Evolutionary conservation across 2,329 filamentous ascomycete genomes (phyloP).

Genomic region (Mollisiaceae sp.): DNA sequence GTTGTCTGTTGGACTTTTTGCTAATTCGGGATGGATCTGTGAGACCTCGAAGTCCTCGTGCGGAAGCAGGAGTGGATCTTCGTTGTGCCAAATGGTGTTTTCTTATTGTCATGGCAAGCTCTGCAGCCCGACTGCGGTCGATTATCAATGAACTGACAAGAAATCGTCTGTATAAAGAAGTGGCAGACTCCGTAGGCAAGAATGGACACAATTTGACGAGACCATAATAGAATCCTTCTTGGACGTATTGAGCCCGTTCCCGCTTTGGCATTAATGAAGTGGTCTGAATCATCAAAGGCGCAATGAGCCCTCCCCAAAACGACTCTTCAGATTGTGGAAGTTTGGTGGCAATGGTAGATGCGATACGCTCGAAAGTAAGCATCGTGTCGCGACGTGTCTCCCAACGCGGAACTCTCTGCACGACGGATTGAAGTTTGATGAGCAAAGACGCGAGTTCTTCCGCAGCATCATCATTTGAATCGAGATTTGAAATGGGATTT

Average conservation of each 20-base stretch:
- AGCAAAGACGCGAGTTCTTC: not conserved
- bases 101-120: not conserved
- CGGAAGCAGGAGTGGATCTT: not conserved
- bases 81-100: not conserved
- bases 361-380: not conserved
- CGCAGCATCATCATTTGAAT: not conserved
- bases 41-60: not conserved
- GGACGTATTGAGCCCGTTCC: not conserved
- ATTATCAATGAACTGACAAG: not conserved
- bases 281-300: not conserved
- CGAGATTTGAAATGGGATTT: not conserved
- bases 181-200: not conserved
- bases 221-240: conserved; percentile 8
- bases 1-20: not conserved
- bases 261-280: not conserved
- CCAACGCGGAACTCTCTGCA: not conserved
- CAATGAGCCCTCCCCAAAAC: not conserved
- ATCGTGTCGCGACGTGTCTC: not conserved
- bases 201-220: not conserved
- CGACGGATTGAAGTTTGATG: not conserved
- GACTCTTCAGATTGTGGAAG: not conserved
- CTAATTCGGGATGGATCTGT: not conserved
- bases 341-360: not conserved
- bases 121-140: not conserved
- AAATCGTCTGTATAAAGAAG: not conserved